Conservation (phyloP, 139 green algal genomes). For the Chlorella ohadii region DNA sequence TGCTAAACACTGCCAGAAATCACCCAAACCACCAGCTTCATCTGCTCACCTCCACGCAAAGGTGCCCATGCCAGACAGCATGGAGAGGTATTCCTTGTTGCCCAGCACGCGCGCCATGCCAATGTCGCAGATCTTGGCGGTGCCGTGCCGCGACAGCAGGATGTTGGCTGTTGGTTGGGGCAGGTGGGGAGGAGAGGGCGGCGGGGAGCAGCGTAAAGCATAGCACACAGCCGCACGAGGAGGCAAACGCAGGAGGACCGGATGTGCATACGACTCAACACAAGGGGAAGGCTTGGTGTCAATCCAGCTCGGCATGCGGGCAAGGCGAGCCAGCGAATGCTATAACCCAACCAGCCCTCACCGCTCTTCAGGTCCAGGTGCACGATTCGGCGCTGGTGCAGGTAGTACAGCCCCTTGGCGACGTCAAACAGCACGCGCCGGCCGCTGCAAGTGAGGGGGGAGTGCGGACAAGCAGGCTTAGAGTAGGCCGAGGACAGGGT, state of each 20-base stretch:
- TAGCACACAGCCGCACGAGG: too few relatives aligned
- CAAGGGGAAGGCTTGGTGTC: too few relatives aligned
- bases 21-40: too few relatives aligned
- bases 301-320: too few relatives aligned
- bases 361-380: slow-evolving; percentile 58
- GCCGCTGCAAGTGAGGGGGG: slow-evolving; percentile 33
- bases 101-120: slow-evolving; percentile 55
- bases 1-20: too few relatives aligned
- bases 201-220: too few relatives aligned
- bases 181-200: too few relatives aligned
- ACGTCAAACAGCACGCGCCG: slow-evolving; percentile 46
- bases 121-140: slow-evolving; percentile 51
- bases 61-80: slow-evolving; percentile 38
- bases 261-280: too few relatives aligned
- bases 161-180: slow-evolving; percentile 46
- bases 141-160: slow-evolving; percentile 43
- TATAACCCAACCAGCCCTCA: background rate
- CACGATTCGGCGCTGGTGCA: slow-evolving; percentile 49
- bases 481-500: too few relatives aligned
- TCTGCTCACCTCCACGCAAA: slow-evolving; percentile 43
- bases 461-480: background rate
- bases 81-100: slow-evolving; percentile 44
- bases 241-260: too few relatives aligned
- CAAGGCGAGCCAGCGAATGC: too few relatives aligned
- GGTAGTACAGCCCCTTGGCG: slow-evolving; percentile 44